A percentile compares a stretch with the other conserved stretches of the same genome.
phyloP scores from a whole-genome alignment of 768 basidiomycete species.

The Leccinellum albellum region DNA sequence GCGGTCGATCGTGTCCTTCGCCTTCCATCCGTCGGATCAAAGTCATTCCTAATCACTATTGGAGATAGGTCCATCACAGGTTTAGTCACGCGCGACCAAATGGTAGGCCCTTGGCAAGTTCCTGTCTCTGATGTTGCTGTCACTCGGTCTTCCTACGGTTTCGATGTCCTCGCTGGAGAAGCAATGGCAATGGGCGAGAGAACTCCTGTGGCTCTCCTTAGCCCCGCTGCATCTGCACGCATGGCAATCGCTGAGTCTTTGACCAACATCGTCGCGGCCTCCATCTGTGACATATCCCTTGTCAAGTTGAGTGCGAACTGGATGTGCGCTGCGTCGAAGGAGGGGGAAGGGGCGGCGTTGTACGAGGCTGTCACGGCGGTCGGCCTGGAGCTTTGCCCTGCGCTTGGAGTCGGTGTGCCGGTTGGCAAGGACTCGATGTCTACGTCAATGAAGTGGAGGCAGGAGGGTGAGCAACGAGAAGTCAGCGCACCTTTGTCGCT shows the following conservation, averaged over 20 bases:
- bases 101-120: constrained; percentile 99
- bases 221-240: constrained; percentile 85
- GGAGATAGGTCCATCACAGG: constrained; percentile 94
- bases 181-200: constrained; percentile 99
- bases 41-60: constrained; percentile 97
- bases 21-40: constrained; percentile 90
- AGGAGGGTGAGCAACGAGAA: constrained; percentile 60
- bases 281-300: constrained; percentile 59
- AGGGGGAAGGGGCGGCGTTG: constrained; percentile 83
- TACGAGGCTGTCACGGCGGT: constrained; percentile 90
- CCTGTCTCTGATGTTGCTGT: constrained; percentile 97
- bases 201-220: constrained; percentile 86
- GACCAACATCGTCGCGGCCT: constrained; percentile 84
- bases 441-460: constrained; percentile 95
- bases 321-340: constrained; percentile 94
- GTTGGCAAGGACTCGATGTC: constrained; percentile 99
- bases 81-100: constrained; percentile 92
- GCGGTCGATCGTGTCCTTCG: constrained; percentile 81
- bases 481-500: constrained; percentile 90
- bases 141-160: constrained; percentile 92
- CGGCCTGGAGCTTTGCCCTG: constrained; percentile 91
- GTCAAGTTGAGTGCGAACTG: constrained; percentile 99
- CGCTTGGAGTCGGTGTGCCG: constrained; percentile 87
- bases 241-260: constrained; percentile 96
- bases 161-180: constrained; percentile 79